phyloP scores from a whole-genome alignment of 1,284 basidiomycete genomes.

The Tremellales sp. region DNA sequence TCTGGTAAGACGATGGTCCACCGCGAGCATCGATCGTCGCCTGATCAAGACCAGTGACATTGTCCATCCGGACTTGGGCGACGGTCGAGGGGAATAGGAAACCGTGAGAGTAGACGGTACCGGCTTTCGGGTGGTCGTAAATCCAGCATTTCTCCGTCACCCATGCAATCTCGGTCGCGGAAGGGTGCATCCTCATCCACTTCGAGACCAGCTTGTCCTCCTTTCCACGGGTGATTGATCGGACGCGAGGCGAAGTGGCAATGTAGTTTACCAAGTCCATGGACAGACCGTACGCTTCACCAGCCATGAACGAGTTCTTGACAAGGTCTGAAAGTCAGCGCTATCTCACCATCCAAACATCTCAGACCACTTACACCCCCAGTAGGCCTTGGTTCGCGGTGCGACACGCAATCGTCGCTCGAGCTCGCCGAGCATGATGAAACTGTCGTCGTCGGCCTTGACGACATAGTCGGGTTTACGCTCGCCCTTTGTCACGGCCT shows the following conservation, averaged over 20 bases:
- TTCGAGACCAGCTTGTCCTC: conserved; percentile 92
- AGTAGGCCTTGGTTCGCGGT: conserved; percentile 75
- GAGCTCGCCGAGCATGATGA: conserved; percentile 87
- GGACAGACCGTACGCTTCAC: conserved; percentile 88
- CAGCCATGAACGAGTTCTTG: conserved; percentile 92
- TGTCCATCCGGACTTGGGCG: conserved; percentile 57
- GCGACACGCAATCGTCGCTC: conserved; percentile 73
- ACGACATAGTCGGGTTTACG: conserved; percentile 75
- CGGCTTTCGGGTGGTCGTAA: conserved; percentile 91
- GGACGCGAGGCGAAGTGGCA: conserved; percentile 66
- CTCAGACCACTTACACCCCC: conserved; percentile 63
- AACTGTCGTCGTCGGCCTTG: conserved; percentile 91
- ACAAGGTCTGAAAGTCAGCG: conserved; percentile 61
- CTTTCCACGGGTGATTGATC: conserved; percentile 68
- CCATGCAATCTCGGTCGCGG: conserved; percentile 76
- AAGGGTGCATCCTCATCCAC: conserved; percentile 89
- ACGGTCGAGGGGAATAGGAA: conserved; percentile 94
- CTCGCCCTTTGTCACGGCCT: conserved; percentile 11
- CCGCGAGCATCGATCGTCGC: conserved; percentile 18
- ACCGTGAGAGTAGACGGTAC: conserved; percentile 93
- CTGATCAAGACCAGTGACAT: conserved; percentile 24
- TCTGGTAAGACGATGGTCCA: conserved; percentile 43
- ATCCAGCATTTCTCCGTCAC: conserved; percentile 93
- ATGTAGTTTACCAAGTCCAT: conserved; percentile 88
- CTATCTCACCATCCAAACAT: background rate